Evolutionary conservation across 2,329 filamentous ascomycete genomes (phyloP), one percentile per base, ranked within the genome.

Genomic region (Alternaria atra): DNA sequence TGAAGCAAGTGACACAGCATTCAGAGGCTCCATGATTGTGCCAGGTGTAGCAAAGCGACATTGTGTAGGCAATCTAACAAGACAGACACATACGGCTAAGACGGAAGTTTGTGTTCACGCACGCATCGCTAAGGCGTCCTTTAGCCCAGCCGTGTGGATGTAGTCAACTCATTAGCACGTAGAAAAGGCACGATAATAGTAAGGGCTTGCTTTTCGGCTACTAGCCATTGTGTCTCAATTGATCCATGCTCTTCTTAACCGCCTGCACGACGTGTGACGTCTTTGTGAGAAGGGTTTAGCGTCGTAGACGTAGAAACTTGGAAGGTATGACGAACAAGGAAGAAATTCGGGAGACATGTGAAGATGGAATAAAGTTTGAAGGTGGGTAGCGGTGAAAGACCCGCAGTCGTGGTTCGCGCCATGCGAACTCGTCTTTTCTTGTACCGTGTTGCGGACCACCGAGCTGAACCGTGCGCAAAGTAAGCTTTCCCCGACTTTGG

Each of bases 361-460:
- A 40, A 34, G 37, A 54, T 7, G 17, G 15, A 35, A n/a, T 34
- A 25, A 5, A 27, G 29, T 46, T 55, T 25, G 10, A 17, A 15
- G 1, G 27, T 44, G 52, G 29, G 42, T 17, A 34, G 17, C 27
- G 27, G 37, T 43, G 39, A 32, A 32, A 44, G 51, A 42, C 30
- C 17, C 40, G 29, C 29, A 54, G 37, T 29, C 23, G 40, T 54
- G 29, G 40, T 29, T 39, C 30, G 4, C 32, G 17, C 46, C 13
- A 35, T 25, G 46, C 10, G 55, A 44, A 27, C 39, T 44, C 5
- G 12, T 27, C 20, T 52, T 51, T 4, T 13, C 23, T 34, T 20
- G 20, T 20, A 20, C 20, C 29, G 30, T 30, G 12, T 42, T 57
- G 58, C 54, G 54, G 58, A 61, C 58, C 35, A 17, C 58, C 58